Evolutionary conservation across 23 red algal genomes (phyloP).

Genomic region (Gracilaria vermiculophylla): DNA sequence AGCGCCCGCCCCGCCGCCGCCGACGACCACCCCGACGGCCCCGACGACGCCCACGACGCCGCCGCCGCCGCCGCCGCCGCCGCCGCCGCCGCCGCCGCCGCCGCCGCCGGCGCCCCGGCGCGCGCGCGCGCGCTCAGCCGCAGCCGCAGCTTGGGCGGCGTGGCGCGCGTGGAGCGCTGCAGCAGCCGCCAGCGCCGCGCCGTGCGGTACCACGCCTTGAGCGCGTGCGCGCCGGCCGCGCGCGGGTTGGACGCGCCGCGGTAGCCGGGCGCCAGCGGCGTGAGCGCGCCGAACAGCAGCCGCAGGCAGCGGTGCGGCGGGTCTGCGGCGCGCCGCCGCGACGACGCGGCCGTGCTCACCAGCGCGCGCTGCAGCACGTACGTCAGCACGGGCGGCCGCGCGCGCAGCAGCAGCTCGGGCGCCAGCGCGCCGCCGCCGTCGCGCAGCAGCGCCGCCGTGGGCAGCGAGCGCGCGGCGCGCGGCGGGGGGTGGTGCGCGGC

Average conservation of each 20-base stretch:
- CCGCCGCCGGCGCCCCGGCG: constrained; percentile 38
- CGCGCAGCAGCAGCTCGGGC: neutral
- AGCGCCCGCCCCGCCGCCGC: constrained; percentile 13
- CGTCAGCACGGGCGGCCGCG: constrained; percentile 9
- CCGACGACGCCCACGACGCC: neutral
- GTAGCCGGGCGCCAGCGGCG: constrained; percentile 14
- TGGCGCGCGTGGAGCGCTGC: too few relatives aligned
- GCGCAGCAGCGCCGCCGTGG: neutral
- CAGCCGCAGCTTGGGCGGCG: neutral
- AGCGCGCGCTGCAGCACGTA: constrained; percentile 42
- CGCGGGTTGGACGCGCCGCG: constrained; percentile 27
- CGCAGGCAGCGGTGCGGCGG: constrained; percentile 46
- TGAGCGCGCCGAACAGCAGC: constrained; percentile 7
- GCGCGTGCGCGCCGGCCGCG: constrained; percentile 2
- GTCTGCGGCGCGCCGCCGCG: constrained; percentile 22
- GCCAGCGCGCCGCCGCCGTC: too few relatives aligned
- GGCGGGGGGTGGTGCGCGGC: neutral
- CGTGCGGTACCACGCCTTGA: constrained; percentile 50
- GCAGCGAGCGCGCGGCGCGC: neutral
- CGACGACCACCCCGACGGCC: neutral
- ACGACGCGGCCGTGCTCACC: neutral
- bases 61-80: constrained; percentile 15
- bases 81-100: constrained; percentile 42
- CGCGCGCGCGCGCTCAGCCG: neutral
- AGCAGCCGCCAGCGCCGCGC: constrained; percentile 61